A percentile compares a stretch with the other conserved stretches of the same genome.
These are phyloP conservation scores for Hericium erinaceus DNA, from an alignment of 768 basidiomycete species.

Conservation along the genomic window DNA sequence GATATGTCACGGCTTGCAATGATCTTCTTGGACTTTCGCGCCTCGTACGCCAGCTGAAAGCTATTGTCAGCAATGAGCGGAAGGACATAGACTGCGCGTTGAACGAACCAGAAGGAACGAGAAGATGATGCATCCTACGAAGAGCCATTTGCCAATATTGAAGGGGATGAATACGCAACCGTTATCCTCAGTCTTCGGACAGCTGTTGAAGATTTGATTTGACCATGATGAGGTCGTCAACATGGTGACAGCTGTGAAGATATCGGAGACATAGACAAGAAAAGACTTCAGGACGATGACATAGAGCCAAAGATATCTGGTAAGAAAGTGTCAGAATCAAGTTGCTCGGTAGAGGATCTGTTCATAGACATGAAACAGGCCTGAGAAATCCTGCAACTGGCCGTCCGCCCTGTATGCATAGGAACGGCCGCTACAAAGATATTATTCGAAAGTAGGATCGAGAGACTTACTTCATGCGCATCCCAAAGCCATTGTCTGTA, in stretches of 20 bases:
- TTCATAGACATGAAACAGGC: not conserved
- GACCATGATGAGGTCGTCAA: constrained; percentile 87
- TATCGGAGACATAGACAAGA: constrained; percentile 94
- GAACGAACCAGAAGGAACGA: constrained; percentile 83
- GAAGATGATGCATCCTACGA: constrained; percentile 96
- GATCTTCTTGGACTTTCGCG: constrained; percentile 87
- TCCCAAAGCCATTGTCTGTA: constrained; percentile 75
- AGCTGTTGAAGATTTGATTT: constrained; percentile 81
- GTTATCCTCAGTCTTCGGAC: constrained; percentile 30
- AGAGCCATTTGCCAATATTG: constrained; percentile 87
- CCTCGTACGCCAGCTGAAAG: constrained; percentile 78
- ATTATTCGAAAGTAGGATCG: not conserved
- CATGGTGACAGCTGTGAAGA: constrained; percentile 96
- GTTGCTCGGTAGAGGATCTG: not conserved
- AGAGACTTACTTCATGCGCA: constrained; percentile 67
- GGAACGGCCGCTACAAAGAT: not conserved
- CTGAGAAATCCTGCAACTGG: too few relatives aligned
- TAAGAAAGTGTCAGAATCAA: not conserved
- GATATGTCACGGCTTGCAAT: constrained; percentile 94
- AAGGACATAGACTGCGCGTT: not conserved
- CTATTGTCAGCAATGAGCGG: not conserved
- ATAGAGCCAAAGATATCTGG: constrained; percentile 89
- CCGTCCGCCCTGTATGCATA: too few relatives aligned
- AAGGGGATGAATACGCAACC: constrained; percentile 86
- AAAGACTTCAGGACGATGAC: constrained; percentile 91